Percentiles rank a stretch among this genome's conserved stretches.
Evolutionary conservation across 163 green algal species (phyloP).

Genomic region (Dunaliella salina): DNA sequence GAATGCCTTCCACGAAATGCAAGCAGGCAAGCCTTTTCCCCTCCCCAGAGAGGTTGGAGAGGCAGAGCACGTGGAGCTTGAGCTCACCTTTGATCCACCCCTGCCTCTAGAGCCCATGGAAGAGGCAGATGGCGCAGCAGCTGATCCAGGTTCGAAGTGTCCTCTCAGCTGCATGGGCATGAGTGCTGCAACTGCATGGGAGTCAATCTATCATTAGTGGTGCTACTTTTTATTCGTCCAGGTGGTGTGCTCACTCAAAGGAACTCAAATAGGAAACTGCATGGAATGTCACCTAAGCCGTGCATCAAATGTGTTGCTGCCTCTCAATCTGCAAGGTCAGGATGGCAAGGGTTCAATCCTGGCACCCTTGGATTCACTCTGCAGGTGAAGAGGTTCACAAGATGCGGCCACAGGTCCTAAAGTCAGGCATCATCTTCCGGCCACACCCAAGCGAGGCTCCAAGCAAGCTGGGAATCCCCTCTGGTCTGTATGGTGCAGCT

Average conservation of each 20-base stretch:
- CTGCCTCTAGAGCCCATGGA: background rate
- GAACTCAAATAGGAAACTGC: too few relatives aligned
- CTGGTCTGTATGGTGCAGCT: background rate
- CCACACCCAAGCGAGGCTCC: background rate
- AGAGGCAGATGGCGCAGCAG: background rate
- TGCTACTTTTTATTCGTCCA: too few relatives aligned
- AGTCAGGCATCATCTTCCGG: background rate
- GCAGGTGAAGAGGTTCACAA: too few relatives aligned
- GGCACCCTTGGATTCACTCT: too few relatives aligned
- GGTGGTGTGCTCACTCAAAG: too few relatives aligned
- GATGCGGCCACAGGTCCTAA: background rate
- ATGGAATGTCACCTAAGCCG: too few relatives aligned
- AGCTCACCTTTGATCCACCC: background rate
- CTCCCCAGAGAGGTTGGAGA: background rate
- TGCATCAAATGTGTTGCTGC: too few relatives aligned
- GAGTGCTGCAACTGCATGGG: too few relatives aligned
- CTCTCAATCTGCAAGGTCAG: too few relatives aligned
- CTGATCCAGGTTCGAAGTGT: background rate
- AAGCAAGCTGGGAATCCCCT: background rate
- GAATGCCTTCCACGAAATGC: background rate
- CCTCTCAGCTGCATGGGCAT: too few relatives aligned
- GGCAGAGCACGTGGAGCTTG: background rate
- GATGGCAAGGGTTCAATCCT: too few relatives aligned
- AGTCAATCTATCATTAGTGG: too few relatives aligned
- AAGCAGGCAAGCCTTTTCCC: background rate